Base-by-base conservation (phyloP, 2,329 filamentous ascomycete genomes). In the Neopestalotiopsis rosae region DNA sequence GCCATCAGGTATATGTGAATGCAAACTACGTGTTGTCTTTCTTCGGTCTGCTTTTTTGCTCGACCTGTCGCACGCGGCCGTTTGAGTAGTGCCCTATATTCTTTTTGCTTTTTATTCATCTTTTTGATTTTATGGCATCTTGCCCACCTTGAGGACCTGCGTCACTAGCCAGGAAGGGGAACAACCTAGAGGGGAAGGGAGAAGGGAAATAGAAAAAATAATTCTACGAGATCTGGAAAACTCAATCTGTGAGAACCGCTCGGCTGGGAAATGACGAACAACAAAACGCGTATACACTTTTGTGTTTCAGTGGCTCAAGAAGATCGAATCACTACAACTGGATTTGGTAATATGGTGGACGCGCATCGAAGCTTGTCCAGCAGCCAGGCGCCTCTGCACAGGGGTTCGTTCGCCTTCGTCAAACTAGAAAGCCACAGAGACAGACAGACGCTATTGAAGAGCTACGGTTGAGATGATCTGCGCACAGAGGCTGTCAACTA, bases 181-280 rank as follows among this genome's bases (percentile, higher is more conserved):
- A 28, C 24, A 3, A 28, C 24, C 24, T 28, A 28, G 24, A 28
- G 24, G 3, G 24, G 24, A 28, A 28, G 24, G 24, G 24, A 28
- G 24, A 28, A 28, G 24, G 24, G 24, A 28, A 28, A n/a, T 34
- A 30, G 30, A 17, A 9, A 34, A 34, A n/a, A 17, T 14, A 34
- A 30, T n/a, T 14, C 58, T 30, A 34, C 24, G 58, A 34, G 58
- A 61, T 61, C 58, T 3, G 24, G 58, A 30, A 61, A 45, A 61
- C 58, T 34, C 58, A 61, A 61, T 61, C 58, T 61, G 30, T 34
- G 30, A n/a, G 32, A 58, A 30, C 58, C 58, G 30, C 24, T 61
- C 30, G 58, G 58, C 58, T 61, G 58, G 58, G 58, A 61, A 61
- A 61, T 61, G 58, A 61, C 30, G 14, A 34, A 12, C 58, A 32